Conservation (phyloP, 495 filamentous ascomycete species). For the Beverwykella pulmonaria region DNA sequence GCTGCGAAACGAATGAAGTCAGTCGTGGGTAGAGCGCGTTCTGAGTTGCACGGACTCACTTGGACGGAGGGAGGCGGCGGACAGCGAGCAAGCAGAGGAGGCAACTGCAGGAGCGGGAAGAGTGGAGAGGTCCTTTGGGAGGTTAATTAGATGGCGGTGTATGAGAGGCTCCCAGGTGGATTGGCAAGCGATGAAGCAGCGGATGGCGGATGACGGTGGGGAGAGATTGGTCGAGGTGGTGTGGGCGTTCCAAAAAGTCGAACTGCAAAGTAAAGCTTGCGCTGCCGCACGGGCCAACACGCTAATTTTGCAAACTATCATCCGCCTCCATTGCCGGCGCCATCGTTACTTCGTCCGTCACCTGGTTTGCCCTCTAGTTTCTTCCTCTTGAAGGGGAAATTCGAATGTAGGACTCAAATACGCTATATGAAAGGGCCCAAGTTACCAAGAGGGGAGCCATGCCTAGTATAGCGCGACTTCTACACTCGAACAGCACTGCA, state of each 20-base stretch:
- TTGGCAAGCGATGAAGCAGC: slow-evolving; percentile 8
- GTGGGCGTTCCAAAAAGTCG: not conserved
- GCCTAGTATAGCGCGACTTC: too few relatives aligned
- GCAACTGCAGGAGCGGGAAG: not conserved
- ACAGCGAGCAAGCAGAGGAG: not conserved
- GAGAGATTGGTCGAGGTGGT: not conserved
- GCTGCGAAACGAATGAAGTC: not conserved
- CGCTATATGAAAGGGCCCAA: too few relatives aligned
- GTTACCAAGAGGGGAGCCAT: too few relatives aligned
- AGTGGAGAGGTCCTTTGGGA: not conserved
- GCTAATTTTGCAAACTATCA: too few relatives aligned
- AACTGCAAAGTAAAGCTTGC: not conserved
- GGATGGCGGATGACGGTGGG: not conserved
- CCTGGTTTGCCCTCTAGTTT: too few relatives aligned
- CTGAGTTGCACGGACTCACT: slow-evolving; percentile 7
- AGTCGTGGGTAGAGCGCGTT: not conserved
- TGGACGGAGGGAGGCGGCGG: not conserved
- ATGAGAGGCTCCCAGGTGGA: slow-evolving; percentile 6
- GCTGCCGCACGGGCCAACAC: too few relatives aligned
- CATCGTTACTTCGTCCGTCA: too few relatives aligned
- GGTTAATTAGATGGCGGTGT: slow-evolving; percentile 11
- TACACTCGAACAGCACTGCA: too few relatives aligned
- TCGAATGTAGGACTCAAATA: too few relatives aligned
- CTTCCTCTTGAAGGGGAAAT: too few relatives aligned
- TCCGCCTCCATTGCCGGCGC: too few relatives aligned